phyloP scores from a whole-genome alignment of 805 yeast species.

The Komagataella ulmi region DNA sequence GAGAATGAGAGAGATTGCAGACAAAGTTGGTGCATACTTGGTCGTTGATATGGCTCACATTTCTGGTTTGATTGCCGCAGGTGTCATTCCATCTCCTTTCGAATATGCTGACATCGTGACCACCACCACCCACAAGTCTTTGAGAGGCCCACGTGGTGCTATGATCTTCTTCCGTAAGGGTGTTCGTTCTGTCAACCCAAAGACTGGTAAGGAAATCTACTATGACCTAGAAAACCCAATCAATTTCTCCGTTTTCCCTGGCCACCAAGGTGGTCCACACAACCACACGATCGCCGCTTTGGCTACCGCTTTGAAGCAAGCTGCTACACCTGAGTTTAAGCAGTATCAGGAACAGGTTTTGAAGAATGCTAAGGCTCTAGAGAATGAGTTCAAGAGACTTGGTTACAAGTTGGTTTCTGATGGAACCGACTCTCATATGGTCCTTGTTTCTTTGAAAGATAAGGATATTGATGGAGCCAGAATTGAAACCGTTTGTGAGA shows the following conservation, averaged over 20 bases:
- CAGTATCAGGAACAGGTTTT: constrained; percentile 83
- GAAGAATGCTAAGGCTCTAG: constrained; percentile 78
- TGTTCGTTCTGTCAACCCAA: constrained; percentile 69
- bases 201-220: constrained; percentile 82
- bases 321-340: constrained; percentile 78
- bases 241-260: constrained; percentile 98
- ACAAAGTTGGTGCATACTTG: constrained; percentile 92
- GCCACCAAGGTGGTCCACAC: constrained; percentile 99
- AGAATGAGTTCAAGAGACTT: constrained; percentile 50
- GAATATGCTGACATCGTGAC: constrained; percentile 96
- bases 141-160: constrained; percentile 99
- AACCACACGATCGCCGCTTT: constrained; percentile 97
- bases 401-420: constrained; percentile 80
- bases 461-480: constrained; percentile 95
- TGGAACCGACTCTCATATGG: constrained; percentile 97
- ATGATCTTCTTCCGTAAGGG: constrained; percentile 99
- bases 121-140: constrained; percentile 96
- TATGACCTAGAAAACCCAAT: constrained; percentile 92
- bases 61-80: constrained; percentile 91
- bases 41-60: constrained; percentile 98
- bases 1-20: constrained; percentile 94
- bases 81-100: constrained; percentile 92
- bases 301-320: constrained; percentile 95
- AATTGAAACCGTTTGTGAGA: constrained; percentile 89
- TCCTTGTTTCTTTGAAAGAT: constrained; percentile 76